Percentiles rank a stretch among this genome's conserved stretches.
Evolutionary conservation across 805 yeast genomes (phyloP).

Genomic region (Saitoella complicata): DNA sequence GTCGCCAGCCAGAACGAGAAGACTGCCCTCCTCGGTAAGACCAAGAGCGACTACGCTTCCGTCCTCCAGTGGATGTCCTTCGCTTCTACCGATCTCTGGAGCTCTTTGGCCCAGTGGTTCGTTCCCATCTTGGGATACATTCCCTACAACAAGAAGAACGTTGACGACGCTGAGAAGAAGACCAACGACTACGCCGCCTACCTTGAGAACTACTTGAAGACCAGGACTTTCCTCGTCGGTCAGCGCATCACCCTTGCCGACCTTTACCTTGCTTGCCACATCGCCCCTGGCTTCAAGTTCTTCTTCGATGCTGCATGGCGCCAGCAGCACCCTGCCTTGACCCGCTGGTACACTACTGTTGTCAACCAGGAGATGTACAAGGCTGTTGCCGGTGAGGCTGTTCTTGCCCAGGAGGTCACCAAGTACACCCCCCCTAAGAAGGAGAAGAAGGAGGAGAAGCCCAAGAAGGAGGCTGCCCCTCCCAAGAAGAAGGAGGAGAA

Average conservation of each 20-base stretch:
- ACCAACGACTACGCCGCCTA: constrained; percentile 18
- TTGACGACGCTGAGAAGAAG: constrained; percentile 31
- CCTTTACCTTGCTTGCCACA: constrained; percentile 33
- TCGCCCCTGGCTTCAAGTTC: constrained; percentile 38
- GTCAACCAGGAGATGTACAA: constrained; percentile 30
- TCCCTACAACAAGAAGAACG: constrained; percentile 64
- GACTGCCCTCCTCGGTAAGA: constrained; percentile 45
- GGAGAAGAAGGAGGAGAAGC: constrained; percentile 39
- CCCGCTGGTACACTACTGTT: constrained; percentile 59
- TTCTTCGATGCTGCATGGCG: constrained; percentile 54
- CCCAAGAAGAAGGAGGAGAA: constrained; percentile 17
- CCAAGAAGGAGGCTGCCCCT: constrained; percentile 11
- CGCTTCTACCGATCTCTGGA: constrained; percentile 50
- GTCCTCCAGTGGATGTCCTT: constrained; percentile 67
- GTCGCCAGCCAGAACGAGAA: constrained; percentile 17
- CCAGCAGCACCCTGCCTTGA: constrained; percentile 39
- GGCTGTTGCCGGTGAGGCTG: constrained; percentile 33
- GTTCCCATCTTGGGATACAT: constrained; percentile 42
- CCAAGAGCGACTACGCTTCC: constrained; percentile 43
- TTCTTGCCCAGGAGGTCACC: constrained; percentile 48
- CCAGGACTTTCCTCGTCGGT: constrained; percentile 53
- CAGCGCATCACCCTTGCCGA: constrained; percentile 56
- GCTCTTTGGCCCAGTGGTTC: constrained; percentile 34
- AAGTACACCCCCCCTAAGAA: constrained; percentile 58
- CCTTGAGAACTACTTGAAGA: constrained; percentile 38